Base-by-base conservation (phyloP, 1,139 yeast species). In the Candida dubliniensis region DNA sequence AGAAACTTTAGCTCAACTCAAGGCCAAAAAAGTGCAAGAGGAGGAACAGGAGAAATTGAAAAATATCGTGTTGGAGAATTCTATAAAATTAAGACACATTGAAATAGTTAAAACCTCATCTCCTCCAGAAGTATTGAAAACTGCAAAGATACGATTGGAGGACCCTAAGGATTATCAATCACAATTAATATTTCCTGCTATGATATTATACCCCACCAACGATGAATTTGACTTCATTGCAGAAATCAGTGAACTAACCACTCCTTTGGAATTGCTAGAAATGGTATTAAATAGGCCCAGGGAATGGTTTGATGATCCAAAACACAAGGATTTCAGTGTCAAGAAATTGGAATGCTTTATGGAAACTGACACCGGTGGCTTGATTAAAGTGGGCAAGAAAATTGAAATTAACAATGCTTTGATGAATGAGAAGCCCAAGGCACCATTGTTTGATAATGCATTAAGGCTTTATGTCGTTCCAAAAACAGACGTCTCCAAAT, bases 191-290 rank as follows among this genome's bases (percentile, higher is more conserved):
- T 77, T 89, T 53, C 96, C 98, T 0, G 86, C 93, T 0, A 72
- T 87, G 69, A 71, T 90, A 12, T 64, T 91, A 47, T 93, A 90
- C 55, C 98, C 98, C 11, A 78, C 93, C 4, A 82, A 81, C 8
- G 87, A 86, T 59, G 95, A 88, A 59, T 87, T 91, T 53, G 97
- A 91, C 61, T 83, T 83, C 54, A 70, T 91, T 32, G 87, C 84
- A 6, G 84, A 83, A 48, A 77, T 87, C 11, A 79, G 93, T 47
- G 95, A 87, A 57, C 66, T 85, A 39, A 67, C 82, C 2, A 78
- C 93, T 0, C 81, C 88, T 1, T 55, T 63, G 15, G 90, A 84
- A 38, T 57, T 85, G 13, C 64, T 84, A 54, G 78, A 67, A 55
- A 60, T 76, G 55, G 79, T 77, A 34, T 74, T 79, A 66, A 72